Percentiles rank a stretch among this genome's conserved stretches.
phyloP scores from a whole-genome alignment of 2,329 filamentous ascomycete genomes.

The Colletotrichum spaethianum region DNA sequence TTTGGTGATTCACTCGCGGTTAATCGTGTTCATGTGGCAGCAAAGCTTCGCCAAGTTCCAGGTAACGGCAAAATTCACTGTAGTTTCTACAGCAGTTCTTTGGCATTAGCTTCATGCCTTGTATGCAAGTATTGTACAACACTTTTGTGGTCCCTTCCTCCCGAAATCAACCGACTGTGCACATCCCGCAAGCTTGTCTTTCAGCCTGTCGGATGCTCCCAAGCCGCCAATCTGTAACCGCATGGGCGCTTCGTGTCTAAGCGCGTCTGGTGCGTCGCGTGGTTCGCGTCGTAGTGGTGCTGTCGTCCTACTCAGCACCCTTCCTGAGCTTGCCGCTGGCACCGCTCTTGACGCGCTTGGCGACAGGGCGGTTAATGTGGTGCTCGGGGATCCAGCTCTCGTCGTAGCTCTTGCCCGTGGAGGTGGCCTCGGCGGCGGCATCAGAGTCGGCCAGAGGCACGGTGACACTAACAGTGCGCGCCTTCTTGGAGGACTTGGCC shows the following conservation, averaged over 20 bases:
- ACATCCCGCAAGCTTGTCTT: constrained; percentile 1
- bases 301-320: constrained; percentile 33
- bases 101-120: constrained; percentile 7
- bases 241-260: constrained; percentile 1
- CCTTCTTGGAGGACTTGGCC: constrained; percentile 70
- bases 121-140: constrained; percentile 36
- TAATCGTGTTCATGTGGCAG: neutral
- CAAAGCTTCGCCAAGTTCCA: neutral
- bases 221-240: neutral
- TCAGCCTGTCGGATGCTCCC: neutral
- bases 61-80: neutral
- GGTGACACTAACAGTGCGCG: constrained; percentile 77
- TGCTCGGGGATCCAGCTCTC: constrained; percentile 94
- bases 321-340: constrained; percentile 58
- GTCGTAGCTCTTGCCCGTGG: constrained; percentile 82
- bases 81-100: neutral
- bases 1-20: no score
- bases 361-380: constrained; percentile 89
- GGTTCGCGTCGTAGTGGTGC: neutral
- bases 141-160: constrained; percentile 10
- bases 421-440: constrained; percentile 77
- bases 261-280: constrained; percentile 23
- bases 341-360: constrained; percentile 75
- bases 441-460: constrained; percentile 78
- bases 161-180: neutral